phyloP scores from a whole-genome alignment of 2,329 filamentous ascomycete genomes.

The Sclerotinia spermophila region DNA sequence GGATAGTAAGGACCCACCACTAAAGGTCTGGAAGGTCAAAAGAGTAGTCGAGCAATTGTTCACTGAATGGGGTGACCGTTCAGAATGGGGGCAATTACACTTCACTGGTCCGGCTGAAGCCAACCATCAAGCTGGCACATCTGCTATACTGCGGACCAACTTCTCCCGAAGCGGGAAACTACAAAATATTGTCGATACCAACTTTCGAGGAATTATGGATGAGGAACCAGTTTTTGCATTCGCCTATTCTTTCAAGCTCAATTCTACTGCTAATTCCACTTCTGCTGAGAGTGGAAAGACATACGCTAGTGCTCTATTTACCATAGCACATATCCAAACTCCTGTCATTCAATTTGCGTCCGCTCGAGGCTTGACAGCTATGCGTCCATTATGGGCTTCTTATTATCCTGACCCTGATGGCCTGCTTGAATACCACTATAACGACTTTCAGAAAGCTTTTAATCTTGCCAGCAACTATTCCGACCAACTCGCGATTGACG shows the following conservation, averaged over 20 bases:
- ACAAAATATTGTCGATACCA: slow-evolving; percentile 61
- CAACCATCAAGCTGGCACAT: slow-evolving; percentile 68
- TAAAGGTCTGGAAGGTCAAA: slow-evolving; percentile 66
- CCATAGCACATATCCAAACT: slow-evolving; percentile 72
- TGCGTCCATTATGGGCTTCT: slow-evolving; percentile 76
- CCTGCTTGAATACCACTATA: slow-evolving; percentile 72
- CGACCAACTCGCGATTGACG: slow-evolving; percentile 64
- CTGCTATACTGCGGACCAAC: slow-evolving; percentile 58
- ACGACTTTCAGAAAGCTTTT: slow-evolving; percentile 64
- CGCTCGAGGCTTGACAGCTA: slow-evolving; percentile 68
- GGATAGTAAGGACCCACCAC: slow-evolving; percentile 38
- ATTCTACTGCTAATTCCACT: slow-evolving; percentile 36
- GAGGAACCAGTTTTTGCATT: slow-evolving; percentile 82
- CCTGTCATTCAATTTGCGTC: slow-evolving; percentile 77
- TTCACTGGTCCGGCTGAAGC: slow-evolving; percentile 69
- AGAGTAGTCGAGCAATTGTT: slow-evolving; percentile 63
- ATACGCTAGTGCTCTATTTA: slow-evolving; percentile 64
- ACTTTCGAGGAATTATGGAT: slow-evolving; percentile 68
- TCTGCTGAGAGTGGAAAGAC: slow-evolving; percentile 28
- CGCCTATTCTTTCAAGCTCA: slow-evolving; percentile 58
- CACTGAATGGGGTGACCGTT: slow-evolving; percentile 68
- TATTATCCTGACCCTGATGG: slow-evolving; percentile 62
- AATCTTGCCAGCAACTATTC: slow-evolving; percentile 71
- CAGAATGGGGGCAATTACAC: slow-evolving; percentile 80
- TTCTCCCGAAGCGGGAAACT: slow-evolving; percentile 68